These are phyloP conservation scores for Botryotinia globosa DNA, from an alignment of 2,329 filamentous ascomycete species.

Conservation along the genomic window DNA sequence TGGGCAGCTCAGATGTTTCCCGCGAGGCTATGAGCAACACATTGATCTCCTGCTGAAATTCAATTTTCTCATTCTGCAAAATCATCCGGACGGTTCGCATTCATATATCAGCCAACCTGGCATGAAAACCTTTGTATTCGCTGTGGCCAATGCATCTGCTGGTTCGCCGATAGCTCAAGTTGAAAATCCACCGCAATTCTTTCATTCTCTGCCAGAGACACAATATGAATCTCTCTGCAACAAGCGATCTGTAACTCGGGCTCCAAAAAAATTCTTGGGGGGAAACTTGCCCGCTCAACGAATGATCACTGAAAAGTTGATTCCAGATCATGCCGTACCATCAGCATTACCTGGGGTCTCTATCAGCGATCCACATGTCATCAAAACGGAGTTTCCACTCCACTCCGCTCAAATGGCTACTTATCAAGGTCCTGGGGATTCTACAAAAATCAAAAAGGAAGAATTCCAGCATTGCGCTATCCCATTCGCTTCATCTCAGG, in stretches of 20 bases:
- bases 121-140: accelerated
- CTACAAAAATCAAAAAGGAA: accelerated
- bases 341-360: accelerated
- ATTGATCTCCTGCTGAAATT: neutral
- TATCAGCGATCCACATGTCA: neutral
- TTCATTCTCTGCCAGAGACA: neutral
- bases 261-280: neutral
- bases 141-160: neutral
- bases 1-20: neutral
- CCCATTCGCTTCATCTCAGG: accelerated
- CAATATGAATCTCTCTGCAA: neutral
- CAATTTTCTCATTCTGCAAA: neutral
- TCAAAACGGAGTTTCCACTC: neutral
- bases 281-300: no score
- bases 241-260: no score
- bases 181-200: neutral
- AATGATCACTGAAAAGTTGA: neutral
- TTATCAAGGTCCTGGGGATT: neutral
- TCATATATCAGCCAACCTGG: neutral
- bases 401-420: accelerated
- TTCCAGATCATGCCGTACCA: no score
- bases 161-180: neutral
- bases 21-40: neutral
- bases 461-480: accelerated
- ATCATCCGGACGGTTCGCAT: neutral